Conservation (phyloP, 345 rosid species). For the Brassica juncea region DNA sequence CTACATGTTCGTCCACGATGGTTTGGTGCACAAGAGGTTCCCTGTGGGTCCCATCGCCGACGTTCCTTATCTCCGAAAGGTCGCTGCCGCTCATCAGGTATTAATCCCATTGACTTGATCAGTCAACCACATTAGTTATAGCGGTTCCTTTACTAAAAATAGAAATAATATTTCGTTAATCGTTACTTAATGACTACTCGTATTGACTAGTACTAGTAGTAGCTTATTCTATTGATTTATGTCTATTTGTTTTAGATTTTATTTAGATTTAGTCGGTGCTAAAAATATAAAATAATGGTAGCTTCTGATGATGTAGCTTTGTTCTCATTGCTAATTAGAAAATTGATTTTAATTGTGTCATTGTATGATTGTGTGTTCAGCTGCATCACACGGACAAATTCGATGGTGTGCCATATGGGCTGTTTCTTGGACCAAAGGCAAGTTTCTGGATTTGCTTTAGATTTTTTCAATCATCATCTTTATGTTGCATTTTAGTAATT, state of each 20-base stretch:
- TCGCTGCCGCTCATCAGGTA: slow-evolving; percentile 92
- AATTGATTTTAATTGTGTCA: not conserved
- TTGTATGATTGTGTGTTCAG: slow-evolving; percentile 44
- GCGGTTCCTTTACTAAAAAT: slow-evolving; percentile 11
- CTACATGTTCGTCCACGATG: slow-evolving; percentile 98
- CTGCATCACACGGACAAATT: slow-evolving; percentile 87
- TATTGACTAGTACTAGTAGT: not conserved
- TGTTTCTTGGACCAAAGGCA: slow-evolving; percentile 89
- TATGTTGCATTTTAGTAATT: not conserved
- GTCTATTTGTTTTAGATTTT: not conserved
- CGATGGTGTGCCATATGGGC: slow-evolving; percentile 85
- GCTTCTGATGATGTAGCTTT: not conserved
- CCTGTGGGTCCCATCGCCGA: slow-evolving; percentile 96
- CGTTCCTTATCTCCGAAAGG: slow-evolving; percentile 77
- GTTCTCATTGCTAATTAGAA: not conserved
- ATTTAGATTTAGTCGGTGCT: not conserved
- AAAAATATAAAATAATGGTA: not conserved
- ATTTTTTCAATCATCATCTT: not conserved
- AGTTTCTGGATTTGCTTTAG: not conserved
- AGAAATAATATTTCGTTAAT: not conserved
- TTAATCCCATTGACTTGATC: not conserved
- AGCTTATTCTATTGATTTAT: not conserved
- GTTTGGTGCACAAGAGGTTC: slow-evolving; percentile 84
- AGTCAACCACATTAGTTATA: not conserved
- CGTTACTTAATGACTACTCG: too few species aligned